A percentile compares a stretch with the other conserved stretches of the same genome.
phyloP scores from a whole-genome alignment of 2,329 filamentous ascomycete genomes.

The Scytalidium lignicola region DNA sequence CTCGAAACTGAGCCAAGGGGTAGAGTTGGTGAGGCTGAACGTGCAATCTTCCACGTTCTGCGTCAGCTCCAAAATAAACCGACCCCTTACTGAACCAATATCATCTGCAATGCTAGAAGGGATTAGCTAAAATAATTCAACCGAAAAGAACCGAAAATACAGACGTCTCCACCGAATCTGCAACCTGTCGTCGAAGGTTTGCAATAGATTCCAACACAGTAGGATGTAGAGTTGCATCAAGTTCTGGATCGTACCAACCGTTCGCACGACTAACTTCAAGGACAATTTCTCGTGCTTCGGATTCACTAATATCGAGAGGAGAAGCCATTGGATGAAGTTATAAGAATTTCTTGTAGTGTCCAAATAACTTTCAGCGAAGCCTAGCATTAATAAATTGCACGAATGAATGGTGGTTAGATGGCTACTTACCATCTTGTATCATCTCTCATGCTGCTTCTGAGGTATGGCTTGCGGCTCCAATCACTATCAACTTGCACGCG shows the following conservation, averaged over 20 bases:
- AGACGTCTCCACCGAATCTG: background rate
- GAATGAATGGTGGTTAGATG: no score
- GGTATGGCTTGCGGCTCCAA: no score
- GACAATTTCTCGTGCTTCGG: background rate
- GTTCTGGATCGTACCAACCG: background rate
- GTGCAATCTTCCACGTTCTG: background rate
- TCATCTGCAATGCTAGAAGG: background rate
- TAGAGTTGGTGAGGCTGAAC: background rate
- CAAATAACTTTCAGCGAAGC: no score
- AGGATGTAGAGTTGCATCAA: background rate
- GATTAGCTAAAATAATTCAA: background rate
- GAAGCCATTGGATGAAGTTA: no score
- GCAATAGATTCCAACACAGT: background rate
- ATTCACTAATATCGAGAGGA: no score
- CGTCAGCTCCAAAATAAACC: background rate
- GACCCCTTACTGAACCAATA: background rate
- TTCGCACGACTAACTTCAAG: background rate
- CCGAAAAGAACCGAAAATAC: background rate
- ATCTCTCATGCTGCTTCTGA: no score
- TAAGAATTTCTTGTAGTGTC: no score
- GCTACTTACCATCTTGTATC: no score
- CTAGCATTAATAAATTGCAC: no score
- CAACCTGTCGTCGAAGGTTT: background rate
- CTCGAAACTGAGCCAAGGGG: background rate
- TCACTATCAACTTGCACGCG: no score